Evolutionary conservation across 768 basidiomycete genomes (phyloP), one percentile per base, ranked within the genome.

Genomic region (Coprinopsis sp.): DNA sequence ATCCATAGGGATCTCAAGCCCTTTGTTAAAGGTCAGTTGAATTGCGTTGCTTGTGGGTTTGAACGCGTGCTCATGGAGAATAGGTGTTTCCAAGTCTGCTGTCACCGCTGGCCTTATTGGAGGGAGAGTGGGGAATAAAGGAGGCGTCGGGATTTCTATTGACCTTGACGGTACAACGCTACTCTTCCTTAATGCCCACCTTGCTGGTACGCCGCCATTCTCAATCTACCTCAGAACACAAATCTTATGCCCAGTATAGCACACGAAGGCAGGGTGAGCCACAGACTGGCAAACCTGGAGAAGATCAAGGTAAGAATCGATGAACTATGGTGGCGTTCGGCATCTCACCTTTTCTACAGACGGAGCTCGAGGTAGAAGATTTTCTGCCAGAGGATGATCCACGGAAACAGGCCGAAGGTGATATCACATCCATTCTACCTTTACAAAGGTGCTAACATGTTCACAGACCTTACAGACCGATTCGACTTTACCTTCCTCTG

Each of bases 61-160:
- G 18, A 39, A 30, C 51, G 41, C 3, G 23, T 46, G 11, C 49
- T 57, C 37, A 60, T 12, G 27, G 12, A 14, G 12, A 27, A 8
- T 45, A 85, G 87, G 86, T 13, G 79, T 75, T 11, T 90, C 88
- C 3, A 87, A 84, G 53, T 84, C 86, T 12, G 80, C 82, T 16
- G 94, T 97, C 1, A 86, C 92, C 1, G 79, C 94, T 13, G 94
- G 94, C 3, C 69, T 96, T 19, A 89, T 95, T 22, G 91, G 91
- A 2, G 94, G 94, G 0, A 69, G 94, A 37, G 74, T 96, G 2
- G 94, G 94, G 4, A 97, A 97, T 61, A 97, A 97, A 60, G 81
- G 94, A 1, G 90, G 87, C 13, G 89, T 94, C 21, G 93, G 90
- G n/a, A 84, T 96, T 51, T 88, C 86, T 50, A 64, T 95, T 34